Percentiles rank a stretch among this genome's conserved stretches.
These are phyloP conservation scores for Zygosaccharomyces pseudobailii DNA, from an alignment of 1,139 yeast genomes.

Conservation along the genomic window DNA sequence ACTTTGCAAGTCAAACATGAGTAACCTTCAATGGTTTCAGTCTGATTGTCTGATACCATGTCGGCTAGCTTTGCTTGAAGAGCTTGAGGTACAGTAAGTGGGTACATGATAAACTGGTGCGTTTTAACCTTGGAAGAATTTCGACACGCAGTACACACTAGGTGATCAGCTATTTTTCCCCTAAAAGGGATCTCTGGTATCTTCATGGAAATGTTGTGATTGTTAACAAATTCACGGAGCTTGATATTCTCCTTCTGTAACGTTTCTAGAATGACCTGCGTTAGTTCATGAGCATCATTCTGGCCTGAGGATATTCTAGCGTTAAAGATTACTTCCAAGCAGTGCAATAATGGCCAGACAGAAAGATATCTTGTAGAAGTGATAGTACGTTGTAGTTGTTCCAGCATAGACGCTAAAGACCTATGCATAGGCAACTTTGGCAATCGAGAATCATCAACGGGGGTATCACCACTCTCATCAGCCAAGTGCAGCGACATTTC, in stretches of 20 bases:
- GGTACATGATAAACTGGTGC: slow-evolving; percentile 65
- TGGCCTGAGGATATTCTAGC: slow-evolving; percentile 76
- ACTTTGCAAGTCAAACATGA: slow-evolving; percentile 72
- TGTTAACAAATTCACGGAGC: slow-evolving; percentile 38
- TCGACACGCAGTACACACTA: slow-evolving; percentile 66
- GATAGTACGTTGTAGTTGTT: slow-evolving; percentile 61
- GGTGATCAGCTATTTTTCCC: slow-evolving; percentile 60
- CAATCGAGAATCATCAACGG: slow-evolving; percentile 10
- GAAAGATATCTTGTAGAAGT: slow-evolving; percentile 50
- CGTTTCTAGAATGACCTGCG: slow-evolving; percentile 75
- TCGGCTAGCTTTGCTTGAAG: slow-evolving; percentile 45
- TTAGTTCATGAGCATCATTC: slow-evolving; percentile 92
- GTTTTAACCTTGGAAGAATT: slow-evolving; percentile 56
- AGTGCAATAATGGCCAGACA: slow-evolving; percentile 74
- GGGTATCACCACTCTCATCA: slow-evolving; percentile 7
- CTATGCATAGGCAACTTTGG: slow-evolving; percentile 48
- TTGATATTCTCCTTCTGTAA: slow-evolving; percentile 60
- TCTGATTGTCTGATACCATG: slow-evolving; percentile 53
- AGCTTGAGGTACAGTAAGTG: slow-evolving; percentile 69
- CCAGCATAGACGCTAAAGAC: slow-evolving; percentile 51
- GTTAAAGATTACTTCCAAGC: slow-evolving; percentile 70
- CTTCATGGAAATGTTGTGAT: slow-evolving; percentile 17
- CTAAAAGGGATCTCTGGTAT: slow-evolving; percentile 68
- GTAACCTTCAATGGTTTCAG: slow-evolving; percentile 74
- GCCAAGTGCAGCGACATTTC: slow-evolving; percentile 8